These are phyloP conservation scores for Cystoisospora suis DNA, from an alignment of 169 alveolate genomes.

Conservation along the genomic window DNA sequence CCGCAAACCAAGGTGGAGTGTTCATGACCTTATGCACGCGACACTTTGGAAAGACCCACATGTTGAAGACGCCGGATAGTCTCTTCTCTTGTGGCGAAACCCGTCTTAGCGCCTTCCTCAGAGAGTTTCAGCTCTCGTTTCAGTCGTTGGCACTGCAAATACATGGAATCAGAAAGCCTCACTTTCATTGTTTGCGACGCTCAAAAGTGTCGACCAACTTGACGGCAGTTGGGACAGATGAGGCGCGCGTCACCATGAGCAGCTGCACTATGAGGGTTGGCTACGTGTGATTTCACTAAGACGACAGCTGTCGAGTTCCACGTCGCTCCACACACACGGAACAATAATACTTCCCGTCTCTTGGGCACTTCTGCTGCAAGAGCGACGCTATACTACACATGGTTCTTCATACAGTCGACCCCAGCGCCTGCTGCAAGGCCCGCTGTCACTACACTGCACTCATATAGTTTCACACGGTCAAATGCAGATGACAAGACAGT, in stretches of 20 bases:
- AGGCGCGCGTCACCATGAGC: background rate
- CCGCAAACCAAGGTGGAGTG: too few relatives aligned
- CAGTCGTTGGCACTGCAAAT: background rate
- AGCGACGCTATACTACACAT: too few relatives aligned
- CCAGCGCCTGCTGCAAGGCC: too few relatives aligned
- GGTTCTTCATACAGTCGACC: too few relatives aligned
- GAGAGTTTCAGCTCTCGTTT: background rate
- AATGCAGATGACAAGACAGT: too few relatives aligned
- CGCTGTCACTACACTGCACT: too few relatives aligned
- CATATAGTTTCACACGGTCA: too few relatives aligned
- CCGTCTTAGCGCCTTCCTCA: background rate
- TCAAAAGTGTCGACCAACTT: background rate
- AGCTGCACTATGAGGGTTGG: background rate
- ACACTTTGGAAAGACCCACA: too few relatives aligned
- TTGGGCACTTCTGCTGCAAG: too few relatives aligned
- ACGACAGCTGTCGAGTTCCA: background rate
- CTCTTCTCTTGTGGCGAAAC: background rate
- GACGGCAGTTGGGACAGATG: too few relatives aligned
- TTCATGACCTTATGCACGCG: too few relatives aligned
- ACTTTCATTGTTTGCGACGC: background rate
- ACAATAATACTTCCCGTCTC: too few relatives aligned
- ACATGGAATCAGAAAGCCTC: background rate
- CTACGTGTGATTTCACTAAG: background rate
- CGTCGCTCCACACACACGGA: background rate
- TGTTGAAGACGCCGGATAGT: constrained; percentile 1